Conservation (phyloP, 1,284 basidiomycete genomes). For the Cryptococcus floricola region DNA sequence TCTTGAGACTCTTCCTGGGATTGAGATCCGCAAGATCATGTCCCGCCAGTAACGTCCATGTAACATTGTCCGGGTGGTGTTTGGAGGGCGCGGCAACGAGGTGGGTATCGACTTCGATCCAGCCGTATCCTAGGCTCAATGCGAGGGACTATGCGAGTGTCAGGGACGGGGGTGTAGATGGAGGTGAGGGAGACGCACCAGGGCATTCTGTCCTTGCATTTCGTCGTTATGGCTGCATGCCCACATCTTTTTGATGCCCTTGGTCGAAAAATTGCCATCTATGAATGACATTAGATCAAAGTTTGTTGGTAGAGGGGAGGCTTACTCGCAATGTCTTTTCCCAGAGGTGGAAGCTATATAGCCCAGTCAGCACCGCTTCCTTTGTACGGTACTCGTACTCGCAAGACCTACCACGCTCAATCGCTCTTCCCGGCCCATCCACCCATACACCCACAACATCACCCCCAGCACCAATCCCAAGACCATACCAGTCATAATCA, state of each 20-base stretch:
- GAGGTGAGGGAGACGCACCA: constrained; percentile 17
- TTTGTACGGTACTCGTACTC: neutral
- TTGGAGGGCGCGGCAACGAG: constrained; percentile 4
- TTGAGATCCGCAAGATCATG: constrained; percentile 21
- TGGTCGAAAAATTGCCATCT: neutral
- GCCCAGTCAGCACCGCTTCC: neutral
- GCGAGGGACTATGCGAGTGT: constrained; percentile 19
- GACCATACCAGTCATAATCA: neutral
- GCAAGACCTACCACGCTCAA: neutral
- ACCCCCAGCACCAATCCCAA: neutral
- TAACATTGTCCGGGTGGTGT: neutral
- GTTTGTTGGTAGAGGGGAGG: neutral
- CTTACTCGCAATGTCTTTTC: neutral
- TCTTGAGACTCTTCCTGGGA: constrained; percentile 17
- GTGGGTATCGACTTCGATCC: constrained; percentile 30
- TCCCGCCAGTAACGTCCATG: constrained; percentile 16
- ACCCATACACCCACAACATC: neutral
- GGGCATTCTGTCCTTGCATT: constrained; percentile 26
- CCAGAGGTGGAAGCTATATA: neutral
- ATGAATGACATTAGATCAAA: neutral
- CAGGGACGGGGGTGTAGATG: neutral
- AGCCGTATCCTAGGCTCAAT: constrained; percentile 21
- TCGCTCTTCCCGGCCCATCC: neutral
- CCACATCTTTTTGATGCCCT: constrained; percentile 4
- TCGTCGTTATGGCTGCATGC: constrained; percentile 37